These are phyloP conservation scores for Dendrobium officinale DNA, from an alignment of 106 monocot genomes.

Conservation along the genomic window DNA sequence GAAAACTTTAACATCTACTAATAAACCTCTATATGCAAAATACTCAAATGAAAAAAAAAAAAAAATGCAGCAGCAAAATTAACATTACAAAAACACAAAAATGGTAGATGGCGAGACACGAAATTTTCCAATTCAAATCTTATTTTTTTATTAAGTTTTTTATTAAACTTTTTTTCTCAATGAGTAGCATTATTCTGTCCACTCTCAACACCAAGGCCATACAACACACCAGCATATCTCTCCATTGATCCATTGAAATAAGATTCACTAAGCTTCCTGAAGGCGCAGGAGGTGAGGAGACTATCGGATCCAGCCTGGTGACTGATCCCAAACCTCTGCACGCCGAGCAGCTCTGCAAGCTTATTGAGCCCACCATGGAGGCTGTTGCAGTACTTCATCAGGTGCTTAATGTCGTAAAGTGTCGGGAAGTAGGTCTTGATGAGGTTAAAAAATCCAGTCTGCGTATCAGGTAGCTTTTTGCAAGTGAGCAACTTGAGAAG, in stretches of 20 bases:
- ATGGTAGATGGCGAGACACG: background rate
- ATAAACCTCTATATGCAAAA: background rate
- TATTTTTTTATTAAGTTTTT: constrained; percentile 6
- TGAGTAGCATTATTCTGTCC: constrained; percentile 20
- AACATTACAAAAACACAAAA: background rate
- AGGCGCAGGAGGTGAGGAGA: constrained; percentile 22
- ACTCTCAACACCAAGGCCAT: constrained; percentile 29
- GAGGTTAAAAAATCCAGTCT: constrained; percentile 33
- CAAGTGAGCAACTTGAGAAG: constrained; percentile 37
- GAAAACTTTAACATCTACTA: background rate
- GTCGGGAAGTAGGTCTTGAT: constrained; percentile 28
- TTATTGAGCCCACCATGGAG: constrained; percentile 32
- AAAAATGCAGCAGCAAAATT: background rate
- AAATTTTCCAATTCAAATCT: constrained; percentile 4
- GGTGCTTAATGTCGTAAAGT: constrained; percentile 35
- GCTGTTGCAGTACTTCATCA: constrained; percentile 38
- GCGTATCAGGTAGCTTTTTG: constrained; percentile 30
- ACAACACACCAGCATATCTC: constrained; percentile 24
- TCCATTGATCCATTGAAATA: constrained; percentile 29
- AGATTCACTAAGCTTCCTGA: constrained; percentile 28
- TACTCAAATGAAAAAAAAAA: background rate
- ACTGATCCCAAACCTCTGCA: constrained; percentile 29
- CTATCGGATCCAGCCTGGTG: constrained; percentile 37
- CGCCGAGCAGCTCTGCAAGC: constrained; percentile 30
- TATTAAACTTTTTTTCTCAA: constrained; percentile 12